Conservation (phyloP, 2,329 filamentous ascomycete species). For the Calonectria pauciramosa region DNA sequence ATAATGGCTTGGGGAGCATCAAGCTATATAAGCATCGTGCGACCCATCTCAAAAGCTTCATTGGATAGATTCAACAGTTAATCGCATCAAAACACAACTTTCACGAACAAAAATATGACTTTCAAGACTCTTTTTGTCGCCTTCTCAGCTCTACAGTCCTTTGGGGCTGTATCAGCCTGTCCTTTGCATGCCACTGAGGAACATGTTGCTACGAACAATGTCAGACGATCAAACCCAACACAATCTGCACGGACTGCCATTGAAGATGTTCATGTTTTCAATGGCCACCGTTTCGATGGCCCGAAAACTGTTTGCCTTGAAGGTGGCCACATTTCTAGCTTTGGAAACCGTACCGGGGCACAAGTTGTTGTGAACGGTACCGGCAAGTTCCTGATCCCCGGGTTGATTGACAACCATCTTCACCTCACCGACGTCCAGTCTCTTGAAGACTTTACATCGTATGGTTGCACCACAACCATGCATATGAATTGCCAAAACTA, state of each 20-base stretch:
- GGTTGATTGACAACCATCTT: slow-evolving; percentile 5
- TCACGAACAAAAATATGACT: not conserved
- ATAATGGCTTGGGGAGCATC: no score
- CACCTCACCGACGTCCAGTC: not conserved
- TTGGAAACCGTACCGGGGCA: not conserved
- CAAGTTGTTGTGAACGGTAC: not conserved
- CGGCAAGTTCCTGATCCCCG: not conserved
- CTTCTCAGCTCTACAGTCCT: not conserved
- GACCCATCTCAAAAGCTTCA: not conserved
- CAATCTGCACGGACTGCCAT: not conserved
- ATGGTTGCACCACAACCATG: not conserved
- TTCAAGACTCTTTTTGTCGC: not conserved
- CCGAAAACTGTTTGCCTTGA: not conserved
- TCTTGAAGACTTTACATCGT: not conserved
- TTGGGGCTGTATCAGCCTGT: not conserved
- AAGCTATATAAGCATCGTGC: not conserved
- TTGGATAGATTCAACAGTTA: not conserved
- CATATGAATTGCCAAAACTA: slow-evolving; percentile 8
- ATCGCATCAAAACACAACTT: not conserved
- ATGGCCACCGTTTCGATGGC: not conserved
- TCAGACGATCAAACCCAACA: not conserved
- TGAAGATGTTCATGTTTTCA: not conserved
- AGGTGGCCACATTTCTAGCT: not conserved
- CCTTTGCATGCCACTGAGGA: not conserved
- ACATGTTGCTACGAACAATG: not conserved